Base-by-base conservation (phyloP, 345 rosid species). In the Acer negundo region DNA sequence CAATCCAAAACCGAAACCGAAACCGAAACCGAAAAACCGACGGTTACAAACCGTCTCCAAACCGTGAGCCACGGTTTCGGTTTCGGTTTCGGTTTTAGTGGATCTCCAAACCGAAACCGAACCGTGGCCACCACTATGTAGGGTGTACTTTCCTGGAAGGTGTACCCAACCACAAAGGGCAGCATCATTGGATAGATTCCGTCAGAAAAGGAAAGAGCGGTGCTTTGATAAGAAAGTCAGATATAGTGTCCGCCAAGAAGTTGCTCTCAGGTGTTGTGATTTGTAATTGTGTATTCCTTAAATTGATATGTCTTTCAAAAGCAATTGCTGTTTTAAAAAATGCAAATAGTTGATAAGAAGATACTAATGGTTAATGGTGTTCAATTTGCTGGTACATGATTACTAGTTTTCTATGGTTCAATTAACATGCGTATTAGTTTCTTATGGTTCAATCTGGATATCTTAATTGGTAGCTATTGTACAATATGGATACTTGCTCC, bases 181-280 rank as follows among this genome's bases (percentile, higher is more conserved):
- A 20, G 97, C 97, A 55, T 95, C 98, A 0, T 83, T 95, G 81
- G 84, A 82, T 81, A 90, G 99, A 85, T 95, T 95, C 69, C 87
- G 98, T 51, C 93, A 93, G 89, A 95, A 95, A 91, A 92, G 97
- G 73, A 93, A 89, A 86, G 94, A 94, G 79, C 87, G 99, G 19
- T 90, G 95, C 84, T 93, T 89, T 81, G 95, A 92, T 70, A 95
- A 92, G 94, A 95, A 95, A 92, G 96, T 95, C 47, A 78, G 99
- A 87, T 95, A 95, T 74, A 81, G 90, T 75, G 99, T 95, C 77
- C 98, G 99, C 70, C 98, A 93, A 83, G 98, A 95, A 86, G 99
- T 95, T 55, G 99, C 98, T 5, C 91, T 90, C 68, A 95, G 98
- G 99, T 95, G 68, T 73, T 82, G 38, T 68, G 51, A 61, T 69